phyloP scores from a whole-genome alignment of 2,329 filamentous ascomycete species.

The Penicillium concentricum region DNA sequence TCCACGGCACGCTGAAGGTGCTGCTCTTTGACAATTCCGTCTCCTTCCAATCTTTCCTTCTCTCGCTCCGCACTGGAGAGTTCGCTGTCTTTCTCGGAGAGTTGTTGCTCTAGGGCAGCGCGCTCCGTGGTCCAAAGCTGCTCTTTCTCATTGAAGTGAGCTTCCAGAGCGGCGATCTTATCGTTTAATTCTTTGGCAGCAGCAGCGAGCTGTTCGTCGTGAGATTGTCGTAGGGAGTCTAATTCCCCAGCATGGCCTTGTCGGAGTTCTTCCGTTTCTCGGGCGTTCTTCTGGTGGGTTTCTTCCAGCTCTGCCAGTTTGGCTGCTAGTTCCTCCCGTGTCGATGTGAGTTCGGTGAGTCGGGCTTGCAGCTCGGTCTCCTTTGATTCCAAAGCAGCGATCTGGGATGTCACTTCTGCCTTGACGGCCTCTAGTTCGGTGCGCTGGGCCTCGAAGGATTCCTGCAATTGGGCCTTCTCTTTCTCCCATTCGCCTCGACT shows the following conservation, averaged over 20 bases:
- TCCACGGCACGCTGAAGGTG: conserved; percentile 46
- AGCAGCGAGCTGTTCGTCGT: conserved; percentile 27
- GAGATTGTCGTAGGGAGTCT: conserved; percentile 24
- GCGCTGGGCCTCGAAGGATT: conserved; percentile 37
- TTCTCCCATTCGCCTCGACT: conserved; percentile 37
- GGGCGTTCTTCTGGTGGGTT: conserved; percentile 27
- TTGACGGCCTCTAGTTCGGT: conserved; percentile 35
- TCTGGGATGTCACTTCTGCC: conserved; percentile 30
- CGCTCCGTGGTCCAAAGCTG: conserved; percentile 35
- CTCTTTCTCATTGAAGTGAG: conserved; percentile 31
- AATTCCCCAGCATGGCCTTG: conserved; percentile 27
- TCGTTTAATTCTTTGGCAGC: conserved; percentile 27
- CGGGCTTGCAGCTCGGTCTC: conserved; percentile 33
- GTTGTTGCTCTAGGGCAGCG: conserved; percentile 31
- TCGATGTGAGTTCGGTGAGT: conserved; percentile 28
- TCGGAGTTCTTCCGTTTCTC: conserved; percentile 26
- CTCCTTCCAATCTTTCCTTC: conserved; percentile 44
- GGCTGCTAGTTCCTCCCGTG: conserved; percentile 26
- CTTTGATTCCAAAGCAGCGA: conserved; percentile 36
- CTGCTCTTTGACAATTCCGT: conserved; percentile 47
- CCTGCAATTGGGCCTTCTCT: conserved; percentile 40
- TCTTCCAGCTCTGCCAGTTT: conserved; percentile 35
- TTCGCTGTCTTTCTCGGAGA: conserved; percentile 45
- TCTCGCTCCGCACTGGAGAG: conserved; percentile 46
- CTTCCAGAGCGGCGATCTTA: conserved; percentile 27